Conservation (phyloP, 1,139 yeast species). For the Yamadazyma blattariae region DNA sequence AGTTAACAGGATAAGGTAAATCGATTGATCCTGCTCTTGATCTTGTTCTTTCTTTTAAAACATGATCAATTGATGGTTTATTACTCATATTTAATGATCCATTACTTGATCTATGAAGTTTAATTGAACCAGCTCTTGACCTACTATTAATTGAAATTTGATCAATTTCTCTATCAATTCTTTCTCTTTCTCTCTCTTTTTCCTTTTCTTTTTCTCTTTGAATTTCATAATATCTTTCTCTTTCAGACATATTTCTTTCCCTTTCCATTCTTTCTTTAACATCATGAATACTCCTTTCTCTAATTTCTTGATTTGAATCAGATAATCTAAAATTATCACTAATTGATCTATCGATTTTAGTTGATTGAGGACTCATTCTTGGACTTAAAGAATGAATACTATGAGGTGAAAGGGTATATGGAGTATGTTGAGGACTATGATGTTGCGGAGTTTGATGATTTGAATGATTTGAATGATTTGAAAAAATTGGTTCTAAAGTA, state of each 20-base stretch:
- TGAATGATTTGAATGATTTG: not conserved
- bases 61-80: constrained; percentile 4
- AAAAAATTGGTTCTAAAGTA: not conserved
- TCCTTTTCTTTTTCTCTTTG: not conserved
- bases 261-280: constrained; percentile 1
- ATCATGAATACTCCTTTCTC: not conserved
- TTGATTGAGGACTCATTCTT: constrained; percentile 1
- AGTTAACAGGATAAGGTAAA: constrained; percentile 9
- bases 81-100: no score
- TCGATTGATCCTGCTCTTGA: constrained; percentile 6
- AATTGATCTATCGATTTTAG: constrained; percentile 2
- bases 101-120: no score
- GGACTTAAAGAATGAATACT: constrained; percentile 4
- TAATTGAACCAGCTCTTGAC: no score
- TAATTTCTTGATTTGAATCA: not conserved
- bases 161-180: constrained; percentile 1
- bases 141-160: not conserved
- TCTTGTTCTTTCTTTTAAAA: not conserved
- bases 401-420: constrained; percentile 1
- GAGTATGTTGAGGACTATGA: constrained; percentile 1
- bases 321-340: constrained; percentile 3
- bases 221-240: constrained; percentile 1
- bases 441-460: not conserved
- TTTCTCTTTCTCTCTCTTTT: no score
- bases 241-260: not conserved